phyloP scores from a whole-genome alignment of 129 eudicot species.

The Pseudognaphalium luteoalbum region DNA sequence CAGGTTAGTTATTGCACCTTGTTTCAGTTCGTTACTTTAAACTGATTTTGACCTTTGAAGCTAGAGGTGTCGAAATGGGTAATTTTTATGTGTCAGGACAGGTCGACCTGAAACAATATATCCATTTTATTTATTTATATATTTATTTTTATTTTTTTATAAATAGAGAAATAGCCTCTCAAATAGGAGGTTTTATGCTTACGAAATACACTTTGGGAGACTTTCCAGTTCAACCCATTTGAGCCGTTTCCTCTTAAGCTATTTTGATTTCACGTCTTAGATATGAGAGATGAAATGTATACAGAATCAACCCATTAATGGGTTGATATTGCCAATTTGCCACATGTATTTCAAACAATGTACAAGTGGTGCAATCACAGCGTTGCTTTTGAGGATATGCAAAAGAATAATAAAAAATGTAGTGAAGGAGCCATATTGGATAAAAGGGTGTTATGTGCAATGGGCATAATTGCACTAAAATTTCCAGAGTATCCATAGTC shows the following conservation, averaged over 20 bases:
- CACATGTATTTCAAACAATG: background rate
- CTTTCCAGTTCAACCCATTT: background rate
- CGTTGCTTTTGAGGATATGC: background rate
- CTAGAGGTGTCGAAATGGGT: background rate
- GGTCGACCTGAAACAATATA: slow-evolving; percentile 2
- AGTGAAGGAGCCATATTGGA: background rate
- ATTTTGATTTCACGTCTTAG: background rate
- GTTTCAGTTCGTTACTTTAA: background rate
- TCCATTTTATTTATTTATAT: no score
- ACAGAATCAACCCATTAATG: background rate
- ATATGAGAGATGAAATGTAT: background rate
- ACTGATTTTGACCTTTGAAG: background rate
- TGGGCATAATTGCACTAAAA: background rate
- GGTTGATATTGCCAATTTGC: background rate
- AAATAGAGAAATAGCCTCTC: background rate
- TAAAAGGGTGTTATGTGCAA: background rate
- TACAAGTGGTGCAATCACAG: background rate
- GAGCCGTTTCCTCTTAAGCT: background rate
- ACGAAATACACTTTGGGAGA: background rate
- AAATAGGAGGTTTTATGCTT: background rate
- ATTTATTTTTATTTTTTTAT: background rate
- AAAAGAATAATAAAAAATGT: background rate
- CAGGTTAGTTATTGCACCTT: slow-evolving; percentile 46
- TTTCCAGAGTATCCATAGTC: background rate
- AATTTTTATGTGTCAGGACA: background rate